phyloP scores from a whole-genome alignment of 1,284 basidiomycete genomes.

The Cerioporus squamosus region DNA sequence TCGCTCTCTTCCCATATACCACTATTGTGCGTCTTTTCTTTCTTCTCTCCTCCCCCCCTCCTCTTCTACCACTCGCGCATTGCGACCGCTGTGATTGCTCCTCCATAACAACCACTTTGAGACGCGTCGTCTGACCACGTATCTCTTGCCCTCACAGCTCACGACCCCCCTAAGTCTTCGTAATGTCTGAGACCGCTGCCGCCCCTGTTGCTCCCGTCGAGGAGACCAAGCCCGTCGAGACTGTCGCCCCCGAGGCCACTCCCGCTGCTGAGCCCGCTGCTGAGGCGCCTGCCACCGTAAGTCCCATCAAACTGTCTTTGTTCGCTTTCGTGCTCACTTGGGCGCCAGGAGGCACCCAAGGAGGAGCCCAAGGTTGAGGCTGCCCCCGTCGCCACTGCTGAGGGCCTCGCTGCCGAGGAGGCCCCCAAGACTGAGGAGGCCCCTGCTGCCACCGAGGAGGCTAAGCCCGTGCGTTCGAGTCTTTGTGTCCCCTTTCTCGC shows the following conservation, averaged over 20 bases:
- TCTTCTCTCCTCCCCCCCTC: constrained; percentile 27
- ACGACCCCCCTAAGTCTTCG: constrained; percentile 53
- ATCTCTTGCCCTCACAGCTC: constrained; percentile 42
- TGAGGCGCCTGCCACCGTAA: constrained; percentile 34
- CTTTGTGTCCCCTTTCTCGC: constrained; percentile 9
- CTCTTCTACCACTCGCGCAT: constrained; percentile 11
- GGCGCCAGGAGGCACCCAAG: constrained; percentile 21
- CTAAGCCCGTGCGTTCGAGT: constrained; percentile 57
- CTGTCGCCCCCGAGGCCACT: constrained; percentile 40
- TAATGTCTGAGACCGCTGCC: constrained; percentile 79
- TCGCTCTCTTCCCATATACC: constrained; percentile 35
- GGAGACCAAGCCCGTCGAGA: constrained; percentile 51
- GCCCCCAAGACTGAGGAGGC: constrained; percentile 40
- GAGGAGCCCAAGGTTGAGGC: constrained; percentile 21
- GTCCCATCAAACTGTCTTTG: not conserved
- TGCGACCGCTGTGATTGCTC: constrained; percentile 16
- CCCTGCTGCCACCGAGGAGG: constrained; percentile 52
- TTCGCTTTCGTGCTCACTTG: not conserved
- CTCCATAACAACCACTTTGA: not conserved
- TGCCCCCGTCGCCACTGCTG: constrained; percentile 32
- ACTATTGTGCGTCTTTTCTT: constrained; percentile 28
- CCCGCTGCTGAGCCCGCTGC: constrained; percentile 34
- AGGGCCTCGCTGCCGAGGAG: constrained; percentile 39
- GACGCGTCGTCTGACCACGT: constrained; percentile 27
- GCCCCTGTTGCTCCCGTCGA: constrained; percentile 44